These are phyloP conservation scores for Lenwebbia sp. DNA, from an alignment of 345 rosid genomes.

Conservation along the genomic window DNA sequence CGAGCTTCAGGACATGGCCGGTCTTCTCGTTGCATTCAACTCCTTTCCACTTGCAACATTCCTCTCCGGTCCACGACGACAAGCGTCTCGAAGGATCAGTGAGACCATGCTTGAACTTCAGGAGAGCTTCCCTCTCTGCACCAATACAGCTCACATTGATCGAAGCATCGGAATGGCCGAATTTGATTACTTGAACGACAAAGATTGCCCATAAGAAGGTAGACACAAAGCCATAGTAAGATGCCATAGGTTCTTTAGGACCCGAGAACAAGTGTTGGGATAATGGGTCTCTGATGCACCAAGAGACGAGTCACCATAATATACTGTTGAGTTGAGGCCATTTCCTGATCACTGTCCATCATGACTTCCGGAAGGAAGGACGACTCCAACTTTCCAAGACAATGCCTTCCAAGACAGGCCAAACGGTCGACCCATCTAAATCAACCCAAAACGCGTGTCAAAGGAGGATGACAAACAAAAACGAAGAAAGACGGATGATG, in stretches of 20 bases:
- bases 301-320: not conserved
- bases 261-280: no score
- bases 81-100: not conserved
- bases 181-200: no score
- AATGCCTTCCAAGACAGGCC: not conserved
- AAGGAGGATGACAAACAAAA: not conserved
- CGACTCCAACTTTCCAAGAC: not conserved
- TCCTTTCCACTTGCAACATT: not conserved
- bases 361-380: not conserved
- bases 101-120: not conserved
- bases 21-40: not conserved
- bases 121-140: not conserved
- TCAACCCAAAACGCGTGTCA: not conserved
- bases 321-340: not conserved
- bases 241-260: no score
- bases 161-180: no score
- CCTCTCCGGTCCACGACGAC: not conserved
- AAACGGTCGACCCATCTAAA: not conserved
- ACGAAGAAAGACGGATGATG: not conserved
- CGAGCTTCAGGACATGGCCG: not conserved
- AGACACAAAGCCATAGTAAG: no score
- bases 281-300: not conserved
- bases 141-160: not conserved
- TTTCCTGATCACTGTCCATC: no score
- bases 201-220: no score